Evolutionary conservation across 495 filamentous ascomycete genomes (phyloP).

Genomic region (Xylaria venustula): DNA sequence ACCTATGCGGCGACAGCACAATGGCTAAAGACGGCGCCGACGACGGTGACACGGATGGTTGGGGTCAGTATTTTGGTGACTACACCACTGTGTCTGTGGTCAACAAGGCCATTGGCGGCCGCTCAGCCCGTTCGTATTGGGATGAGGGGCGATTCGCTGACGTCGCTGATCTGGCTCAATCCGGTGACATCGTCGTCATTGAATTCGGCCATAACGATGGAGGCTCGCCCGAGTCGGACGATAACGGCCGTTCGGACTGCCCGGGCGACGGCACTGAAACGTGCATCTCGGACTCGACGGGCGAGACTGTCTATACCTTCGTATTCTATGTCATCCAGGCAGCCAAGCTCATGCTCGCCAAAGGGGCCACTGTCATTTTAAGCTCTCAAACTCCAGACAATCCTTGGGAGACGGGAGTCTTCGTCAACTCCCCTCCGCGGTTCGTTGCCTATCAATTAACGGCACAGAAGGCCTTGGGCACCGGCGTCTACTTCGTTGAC

Average conservation of each 20-base stretch:
- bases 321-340: slow-evolving; percentile 58
- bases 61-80: slow-evolving; percentile 35
- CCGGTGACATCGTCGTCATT: slow-evolving; percentile 49
- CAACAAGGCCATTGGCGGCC: slow-evolving; percentile 45
- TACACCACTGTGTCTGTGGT: slow-evolving; percentile 34
- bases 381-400: slow-evolving; percentile 55
- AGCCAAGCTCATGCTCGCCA: slow-evolving; percentile 45
- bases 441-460: slow-evolving; percentile 45
- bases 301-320: slow-evolving; percentile 56
- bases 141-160: slow-evolving; percentile 43
- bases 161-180: slow-evolving; percentile 32
- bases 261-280: slow-evolving; percentile 53
- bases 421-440: neutral
- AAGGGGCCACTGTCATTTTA: slow-evolving; percentile 59
- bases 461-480: slow-evolving; percentile 43
- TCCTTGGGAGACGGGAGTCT: slow-evolving; percentile 12
- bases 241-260: slow-evolving; percentile 60
- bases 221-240: slow-evolving; percentile 27
- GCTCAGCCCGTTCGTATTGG: slow-evolving; percentile 44
- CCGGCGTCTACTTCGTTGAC: slow-evolving; percentile 44
- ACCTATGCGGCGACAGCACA: slow-evolving; percentile 55
- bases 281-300: slow-evolving; percentile 36
- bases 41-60: slow-evolving; percentile 33
- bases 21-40: slow-evolving; percentile 47
- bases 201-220: slow-evolving; percentile 52